Percentiles rank a stretch among this genome's conserved stretches.
These are phyloP conservation scores for Physcomitrellopsis africana DNA, from an alignment of 225 moss, liverwort and hornwort genomes.

Conservation along the genomic window DNA sequence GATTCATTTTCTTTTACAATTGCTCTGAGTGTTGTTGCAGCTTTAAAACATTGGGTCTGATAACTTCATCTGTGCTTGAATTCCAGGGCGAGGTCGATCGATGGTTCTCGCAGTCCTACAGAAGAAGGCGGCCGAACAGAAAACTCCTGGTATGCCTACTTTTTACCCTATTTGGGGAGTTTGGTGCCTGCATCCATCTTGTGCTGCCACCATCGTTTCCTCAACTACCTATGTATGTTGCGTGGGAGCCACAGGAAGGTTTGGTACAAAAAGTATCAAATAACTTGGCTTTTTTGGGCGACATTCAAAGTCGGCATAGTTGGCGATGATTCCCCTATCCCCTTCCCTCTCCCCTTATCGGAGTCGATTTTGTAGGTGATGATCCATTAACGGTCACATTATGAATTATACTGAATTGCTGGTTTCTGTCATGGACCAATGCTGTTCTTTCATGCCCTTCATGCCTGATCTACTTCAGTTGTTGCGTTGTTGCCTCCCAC, in stretches of 20 bases:
- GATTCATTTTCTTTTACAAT: background rate
- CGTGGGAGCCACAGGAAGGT: background rate
- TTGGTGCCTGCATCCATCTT: background rate
- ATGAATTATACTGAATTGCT: background rate
- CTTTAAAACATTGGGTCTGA: background rate
- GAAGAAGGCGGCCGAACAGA: background rate
- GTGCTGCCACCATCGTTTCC: background rate
- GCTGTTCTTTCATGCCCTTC: too few species aligned
- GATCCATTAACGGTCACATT: background rate
- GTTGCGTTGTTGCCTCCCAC: too few species aligned
- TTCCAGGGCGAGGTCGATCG: conserved; percentile 45
- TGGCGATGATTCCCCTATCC: background rate
- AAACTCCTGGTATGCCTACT: conserved; percentile 31
- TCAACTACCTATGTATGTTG: background rate
- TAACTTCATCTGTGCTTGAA: background rate
- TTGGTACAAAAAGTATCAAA: background rate
- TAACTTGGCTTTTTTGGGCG: background rate
- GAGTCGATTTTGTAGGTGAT: background rate
- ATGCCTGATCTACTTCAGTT: too few species aligned
- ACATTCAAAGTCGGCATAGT: background rate
- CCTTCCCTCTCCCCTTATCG: too few species aligned
- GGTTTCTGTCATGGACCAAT: background rate
- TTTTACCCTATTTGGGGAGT: background rate
- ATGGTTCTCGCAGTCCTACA: conserved; percentile 38
- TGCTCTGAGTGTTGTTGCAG: too few species aligned